These are phyloP conservation scores for Sporothrix schenckii DNA, from an alignment of 2,329 filamentous ascomycete species.

Conservation along the genomic window DNA sequence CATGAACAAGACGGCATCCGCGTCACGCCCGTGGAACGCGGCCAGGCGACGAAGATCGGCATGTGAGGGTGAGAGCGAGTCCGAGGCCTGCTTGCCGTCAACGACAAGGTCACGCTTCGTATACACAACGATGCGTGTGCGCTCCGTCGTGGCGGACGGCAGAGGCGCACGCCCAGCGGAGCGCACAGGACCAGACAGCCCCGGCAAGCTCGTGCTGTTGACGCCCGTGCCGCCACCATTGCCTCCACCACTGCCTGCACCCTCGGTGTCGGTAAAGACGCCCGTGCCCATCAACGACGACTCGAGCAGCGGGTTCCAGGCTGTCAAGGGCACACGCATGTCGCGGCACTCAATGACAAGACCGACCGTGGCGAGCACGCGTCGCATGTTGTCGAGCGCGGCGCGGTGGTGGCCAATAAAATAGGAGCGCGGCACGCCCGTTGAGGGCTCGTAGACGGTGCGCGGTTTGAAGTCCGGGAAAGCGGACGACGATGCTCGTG, in stretches of 20 bases:
- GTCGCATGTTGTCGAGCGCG: constrained; percentile 80
- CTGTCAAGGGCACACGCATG: constrained; percentile 85
- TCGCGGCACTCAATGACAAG: constrained; percentile 95
- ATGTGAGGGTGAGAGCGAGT: constrained; percentile 15
- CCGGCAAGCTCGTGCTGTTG: constrained; percentile 21
- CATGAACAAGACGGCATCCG: constrained; percentile 42
- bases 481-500: neutral
- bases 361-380: constrained; percentile 75
- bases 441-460: constrained; percentile 68
- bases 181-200: constrained; percentile 29
- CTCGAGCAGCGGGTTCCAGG: constrained; percentile 88
- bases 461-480: constrained; percentile 69
- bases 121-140: constrained; percentile 80
- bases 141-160: constrained; percentile 58
- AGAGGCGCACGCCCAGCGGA: neutral
- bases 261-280: constrained; percentile 21
- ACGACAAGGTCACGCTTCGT: constrained; percentile 81
- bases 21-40: constrained; percentile 50
- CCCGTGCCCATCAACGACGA: constrained; percentile 63
- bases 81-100: constrained; percentile 28
- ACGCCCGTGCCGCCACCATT: neutral
- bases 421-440: constrained; percentile 82
- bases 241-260: neutral
- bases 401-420: constrained; percentile 91
- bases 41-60: constrained; percentile 39